Conservation (phyloP, 805 yeast species). For the Starmerella sirachaensis region DNA sequence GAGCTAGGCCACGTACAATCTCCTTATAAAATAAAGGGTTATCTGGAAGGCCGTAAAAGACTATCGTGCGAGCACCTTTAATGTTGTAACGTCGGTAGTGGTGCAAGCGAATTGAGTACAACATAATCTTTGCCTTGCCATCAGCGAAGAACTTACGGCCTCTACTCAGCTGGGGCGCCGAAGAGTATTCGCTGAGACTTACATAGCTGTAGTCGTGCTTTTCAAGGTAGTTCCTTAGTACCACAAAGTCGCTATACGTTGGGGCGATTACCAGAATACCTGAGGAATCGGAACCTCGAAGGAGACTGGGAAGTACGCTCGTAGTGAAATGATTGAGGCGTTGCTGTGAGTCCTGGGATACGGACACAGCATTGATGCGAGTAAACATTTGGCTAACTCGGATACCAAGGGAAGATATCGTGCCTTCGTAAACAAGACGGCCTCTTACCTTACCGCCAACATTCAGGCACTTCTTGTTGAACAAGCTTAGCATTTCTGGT, state of each 20-base stretch:
- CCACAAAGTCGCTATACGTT: conserved; percentile 70
- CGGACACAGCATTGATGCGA: conserved; percentile 47
- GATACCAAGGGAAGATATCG: conserved; percentile 53
- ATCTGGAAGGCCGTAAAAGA: conserved; percentile 74
- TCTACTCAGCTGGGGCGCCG: conserved; percentile 56
- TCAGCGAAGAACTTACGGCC: conserved; percentile 58
- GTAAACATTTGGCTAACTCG: conserved; percentile 46
- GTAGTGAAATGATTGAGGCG: conserved; percentile 72
- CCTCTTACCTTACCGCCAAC: conserved; percentile 30
- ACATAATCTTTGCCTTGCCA: conserved; percentile 50
- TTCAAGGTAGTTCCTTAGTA: conserved; percentile 60
- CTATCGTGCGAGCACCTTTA: conserved; percentile 68
- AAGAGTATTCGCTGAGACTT: conserved; percentile 72
- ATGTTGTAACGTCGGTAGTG: conserved; percentile 79
- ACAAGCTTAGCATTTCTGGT: conserved; percentile 64
- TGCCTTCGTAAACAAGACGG: conserved; percentile 39
- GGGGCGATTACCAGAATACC: conserved; percentile 79
- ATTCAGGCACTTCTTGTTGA: conserved; percentile 30
- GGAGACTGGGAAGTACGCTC: conserved; percentile 58
- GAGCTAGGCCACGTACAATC: conserved; percentile 49
- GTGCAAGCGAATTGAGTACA: conserved; percentile 92
- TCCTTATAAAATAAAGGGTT: conserved; percentile 79
- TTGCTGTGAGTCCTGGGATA: conserved; percentile 63
- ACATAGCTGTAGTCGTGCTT: conserved; percentile 51
- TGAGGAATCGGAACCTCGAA: conserved; percentile 45